Percentiles rank a stretch among this genome's conserved stretches.
These are phyloP conservation scores for Huntiella savannae DNA, from an alignment of 2,329 filamentous ascomycete species.

Conservation along the genomic window DNA sequence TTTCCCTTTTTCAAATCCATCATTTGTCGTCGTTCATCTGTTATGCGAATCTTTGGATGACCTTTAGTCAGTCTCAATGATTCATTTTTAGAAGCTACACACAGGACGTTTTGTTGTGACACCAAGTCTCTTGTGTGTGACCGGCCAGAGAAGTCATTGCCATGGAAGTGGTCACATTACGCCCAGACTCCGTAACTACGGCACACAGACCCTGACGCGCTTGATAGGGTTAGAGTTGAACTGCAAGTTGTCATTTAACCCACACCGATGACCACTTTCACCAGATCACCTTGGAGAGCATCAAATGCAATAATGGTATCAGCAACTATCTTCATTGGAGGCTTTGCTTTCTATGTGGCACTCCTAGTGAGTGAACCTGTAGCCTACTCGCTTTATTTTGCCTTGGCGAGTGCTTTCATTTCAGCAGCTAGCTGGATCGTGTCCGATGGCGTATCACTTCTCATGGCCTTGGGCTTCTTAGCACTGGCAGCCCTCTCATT, in stretches of 20 bases:
- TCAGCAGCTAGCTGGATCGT: background rate
- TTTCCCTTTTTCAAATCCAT: too few relatives aligned
- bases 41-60: too few relatives aligned
- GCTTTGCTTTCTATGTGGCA: constrained; percentile 4
- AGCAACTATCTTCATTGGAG: background rate
- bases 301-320: background rate
- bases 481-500: background rate
- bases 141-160: background rate
- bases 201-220: too few relatives aligned
- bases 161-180: background rate
- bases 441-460: background rate
- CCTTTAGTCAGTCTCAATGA: too few relatives aligned
- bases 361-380: constrained; percentile 4
- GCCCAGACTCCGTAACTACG: background rate
- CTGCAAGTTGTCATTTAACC: background rate
- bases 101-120: background rate
- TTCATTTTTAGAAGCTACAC: background rate
- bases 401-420: background rate
- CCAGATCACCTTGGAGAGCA: background rate
- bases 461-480: background rate
- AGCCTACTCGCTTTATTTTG: constrained; percentile 4
- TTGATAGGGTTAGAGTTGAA: background rate
- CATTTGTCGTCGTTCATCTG: too few relatives aligned
- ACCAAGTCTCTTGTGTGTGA: background rate
- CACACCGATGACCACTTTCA: background rate